Conservation (phyloP, 1,139 yeast species). For the Suhomyces anneliseae region DNA sequence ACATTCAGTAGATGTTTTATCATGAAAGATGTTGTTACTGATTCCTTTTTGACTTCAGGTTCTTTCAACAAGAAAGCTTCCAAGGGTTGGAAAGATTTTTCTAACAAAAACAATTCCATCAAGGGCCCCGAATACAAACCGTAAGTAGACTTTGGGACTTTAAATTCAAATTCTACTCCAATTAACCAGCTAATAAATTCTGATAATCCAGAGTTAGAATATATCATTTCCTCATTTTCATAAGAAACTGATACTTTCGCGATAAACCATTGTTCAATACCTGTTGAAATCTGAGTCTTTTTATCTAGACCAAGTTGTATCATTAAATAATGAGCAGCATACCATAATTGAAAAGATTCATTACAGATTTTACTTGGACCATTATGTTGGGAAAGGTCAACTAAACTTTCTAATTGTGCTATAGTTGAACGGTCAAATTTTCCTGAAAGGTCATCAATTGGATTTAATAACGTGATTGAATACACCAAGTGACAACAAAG, state of each 20-base stretch:
- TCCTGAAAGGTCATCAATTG: conserved; percentile 14
- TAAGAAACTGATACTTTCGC: conserved; percentile 36
- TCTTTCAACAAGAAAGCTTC: conserved; percentile 12
- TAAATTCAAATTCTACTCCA: conserved; percentile 19
- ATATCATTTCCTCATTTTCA: not conserved
- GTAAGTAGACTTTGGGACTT: not conserved
- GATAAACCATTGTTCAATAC: conserved; percentile 45
- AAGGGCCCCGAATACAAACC: conserved; percentile 12
- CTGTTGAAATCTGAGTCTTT: conserved; percentile 6
- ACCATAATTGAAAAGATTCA: conserved; percentile 58
- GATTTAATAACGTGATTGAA: conserved; percentile 14
- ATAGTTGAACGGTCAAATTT: conserved; percentile 38
- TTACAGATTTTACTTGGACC: conserved; percentile 54
- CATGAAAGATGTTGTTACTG: too few species aligned
- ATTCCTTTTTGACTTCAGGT: not conserved
- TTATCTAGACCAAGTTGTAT: conserved; percentile 23
- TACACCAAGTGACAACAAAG: conserved; percentile 25
- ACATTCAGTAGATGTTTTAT: not conserved
- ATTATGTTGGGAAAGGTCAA: conserved; percentile 55
- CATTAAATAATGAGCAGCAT: conserved; percentile 37
- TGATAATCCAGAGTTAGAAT: conserved; percentile 23
- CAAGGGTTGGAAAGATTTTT: conserved; percentile 5
- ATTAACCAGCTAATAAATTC: conserved; percentile 46
- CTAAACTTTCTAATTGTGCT: conserved; percentile 47
- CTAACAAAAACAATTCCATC: conserved; percentile 10